These are phyloP conservation scores for Anacardium occidentale DNA, from an alignment of 345 rosid species.

Conservation along the genomic window DNA sequence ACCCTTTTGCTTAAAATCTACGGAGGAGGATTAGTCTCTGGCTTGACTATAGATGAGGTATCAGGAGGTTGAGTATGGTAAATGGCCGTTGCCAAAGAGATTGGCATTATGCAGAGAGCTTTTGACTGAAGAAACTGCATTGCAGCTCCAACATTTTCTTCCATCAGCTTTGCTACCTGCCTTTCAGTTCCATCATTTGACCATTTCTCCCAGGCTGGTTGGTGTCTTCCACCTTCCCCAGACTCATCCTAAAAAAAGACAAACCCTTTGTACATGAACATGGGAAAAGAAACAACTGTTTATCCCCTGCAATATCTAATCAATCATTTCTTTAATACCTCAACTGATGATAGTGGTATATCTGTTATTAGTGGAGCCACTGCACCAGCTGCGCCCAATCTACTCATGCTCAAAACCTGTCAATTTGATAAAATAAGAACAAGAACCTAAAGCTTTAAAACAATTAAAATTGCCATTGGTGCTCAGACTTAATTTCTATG, in stretches of 20 bases:
- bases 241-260: conserved; percentile 61
- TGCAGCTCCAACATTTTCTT: conserved; percentile 94
- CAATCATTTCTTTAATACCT: conserved; percentile 48
- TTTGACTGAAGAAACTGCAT: conserved; percentile 98
- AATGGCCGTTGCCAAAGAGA: conserved; percentile 88
- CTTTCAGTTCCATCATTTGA: conserved; percentile 90
- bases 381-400: conserved; percentile 97
- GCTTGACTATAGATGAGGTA: conserved; percentile 60
- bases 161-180: conserved; percentile 97
- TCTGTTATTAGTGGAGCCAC: conserved; percentile 99
- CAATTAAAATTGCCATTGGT: background rate
- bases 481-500: conserved; percentile 10
- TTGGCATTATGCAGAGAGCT: conserved; percentile 98
- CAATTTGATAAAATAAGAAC: conserved; percentile 29
- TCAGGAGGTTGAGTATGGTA: conserved; percentile 85
- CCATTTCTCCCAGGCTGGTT: conserved; percentile 98
- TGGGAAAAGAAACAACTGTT: conserved; percentile 1
- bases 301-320: background rate
- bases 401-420: conserved; percentile 99
- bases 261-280: conserved; percentile 10
- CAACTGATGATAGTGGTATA: conserved; percentile 83
- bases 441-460: conserved; percentile 3
- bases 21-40: conserved; percentile 68
- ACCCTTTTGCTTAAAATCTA: conserved; percentile 34
- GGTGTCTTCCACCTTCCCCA: conserved; percentile 74